Evolutionary conservation across 768 basidiomycete species (phyloP).

Genomic region (Lyophyllum shimeji): DNA sequence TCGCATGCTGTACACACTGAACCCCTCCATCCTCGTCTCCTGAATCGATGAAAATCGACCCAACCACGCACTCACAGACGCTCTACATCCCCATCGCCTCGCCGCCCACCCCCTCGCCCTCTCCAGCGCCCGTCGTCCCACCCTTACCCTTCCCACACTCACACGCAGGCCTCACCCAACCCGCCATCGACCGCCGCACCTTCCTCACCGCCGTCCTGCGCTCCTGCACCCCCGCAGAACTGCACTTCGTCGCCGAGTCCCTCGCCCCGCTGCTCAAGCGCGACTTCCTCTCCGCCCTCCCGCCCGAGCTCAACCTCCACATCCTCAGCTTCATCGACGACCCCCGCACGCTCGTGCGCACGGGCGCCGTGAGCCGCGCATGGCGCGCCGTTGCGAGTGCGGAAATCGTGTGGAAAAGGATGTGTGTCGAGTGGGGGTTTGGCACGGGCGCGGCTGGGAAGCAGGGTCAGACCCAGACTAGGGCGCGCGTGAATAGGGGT

Average conservation of each 20-base stretch:
- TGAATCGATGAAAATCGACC: background rate
- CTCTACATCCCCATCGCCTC: conserved; percentile 20
- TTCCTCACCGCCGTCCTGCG: conserved; percentile 12
- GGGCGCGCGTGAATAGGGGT: background rate
- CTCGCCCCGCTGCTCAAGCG: conserved; percentile 53
- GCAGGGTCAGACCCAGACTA: too few relatives aligned
- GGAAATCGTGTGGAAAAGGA: conserved; percentile 76
- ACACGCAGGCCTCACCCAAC: background rate
- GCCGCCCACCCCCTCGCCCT: conserved; percentile 33
- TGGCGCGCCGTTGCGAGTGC: conserved; percentile 75
- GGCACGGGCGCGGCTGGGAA: conserved; percentile 2
- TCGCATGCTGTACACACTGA: too few relatives aligned
- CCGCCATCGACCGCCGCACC: background rate
- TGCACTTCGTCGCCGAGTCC: conserved; percentile 65
- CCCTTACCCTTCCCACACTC: background rate
- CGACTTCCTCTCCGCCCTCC: conserved; percentile 46
- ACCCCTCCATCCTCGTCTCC: background rate
- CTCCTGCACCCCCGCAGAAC: conserved; percentile 34
- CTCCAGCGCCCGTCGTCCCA: background rate
- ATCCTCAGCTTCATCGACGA: conserved; percentile 79
- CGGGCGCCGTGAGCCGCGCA: conserved; percentile 63
- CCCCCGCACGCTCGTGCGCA: conserved; percentile 66
- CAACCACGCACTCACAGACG: conserved; percentile 1
- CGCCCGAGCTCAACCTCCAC: conserved; percentile 69
- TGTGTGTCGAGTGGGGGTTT: conserved; percentile 65